Evolutionary conservation across 345 rosid species (phyloP), one percentile per base, ranked within the genome.

Genomic region (Acer campestre): DNA sequence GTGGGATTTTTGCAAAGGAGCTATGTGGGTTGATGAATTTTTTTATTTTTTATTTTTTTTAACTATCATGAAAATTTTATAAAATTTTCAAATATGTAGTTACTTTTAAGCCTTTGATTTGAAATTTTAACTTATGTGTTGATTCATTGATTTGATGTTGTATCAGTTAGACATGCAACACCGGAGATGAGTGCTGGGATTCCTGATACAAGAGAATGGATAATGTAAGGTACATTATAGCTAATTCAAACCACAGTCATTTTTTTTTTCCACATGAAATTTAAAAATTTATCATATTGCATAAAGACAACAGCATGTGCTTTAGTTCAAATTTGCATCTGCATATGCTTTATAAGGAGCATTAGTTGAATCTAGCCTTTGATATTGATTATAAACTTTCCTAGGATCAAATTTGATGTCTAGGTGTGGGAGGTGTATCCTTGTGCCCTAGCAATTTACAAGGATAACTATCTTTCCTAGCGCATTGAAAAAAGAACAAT

Each of bases 121-220:
- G 11, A 42, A 12, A 27, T 56, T 72, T 51, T n/a, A 18, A 46
- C 49, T 61, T 18, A 22, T 61, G 44, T 48, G 12, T 11, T 16
- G 49, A n/a, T 53, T 49, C 40, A 3, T 42, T 10, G 7, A 6
- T 67, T 56, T 71, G 62, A 55, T 3, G 55, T 48, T 68, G 53
- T 61, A 56, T 79, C 86, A 88, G 95, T 84, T 61, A 16, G 84
- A 63, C 83, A 62, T 62, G 85, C 90, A 25, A 72, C 88, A 38
- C 83, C 91, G 1, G 98, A 90, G 51, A 87, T 87, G 78, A 80
- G 82, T 69, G 81, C 75, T 2, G 87, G 81, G 10, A 76, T 58
- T 12, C 48, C 84, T 14, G 92, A 89, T 44, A 77, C 90, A 14
- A 82, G 76, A 76, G 98, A 91, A 73, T 93, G 97, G 96, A 80